Percentiles rank a stretch among this genome's conserved stretches.
These are phyloP conservation scores for Hydnomerulius pinastri DNA, from an alignment of 768 basidiomycete species.

Conservation along the genomic window DNA sequence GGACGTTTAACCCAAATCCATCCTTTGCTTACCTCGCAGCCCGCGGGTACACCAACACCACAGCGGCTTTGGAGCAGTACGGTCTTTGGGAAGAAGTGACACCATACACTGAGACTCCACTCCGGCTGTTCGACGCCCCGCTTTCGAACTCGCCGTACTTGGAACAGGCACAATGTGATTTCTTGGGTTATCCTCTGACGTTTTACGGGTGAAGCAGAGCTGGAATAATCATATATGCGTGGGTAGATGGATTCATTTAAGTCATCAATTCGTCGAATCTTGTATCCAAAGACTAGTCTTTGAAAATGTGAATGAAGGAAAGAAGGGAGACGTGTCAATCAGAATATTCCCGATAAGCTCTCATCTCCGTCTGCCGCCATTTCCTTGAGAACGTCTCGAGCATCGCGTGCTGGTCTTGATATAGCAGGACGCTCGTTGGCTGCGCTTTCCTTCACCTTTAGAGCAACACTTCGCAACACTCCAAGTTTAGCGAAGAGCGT, in stretches of 20 bases:
- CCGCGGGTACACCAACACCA: conserved; percentile 39
- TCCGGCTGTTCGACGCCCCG: conserved; percentile 3
- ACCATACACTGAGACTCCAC: not conserved
- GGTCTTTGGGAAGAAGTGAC: conserved; percentile 4
- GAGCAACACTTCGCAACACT: conserved; percentile 61
- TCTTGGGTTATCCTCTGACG: conserved; percentile 8
- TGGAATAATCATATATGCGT: not conserved
- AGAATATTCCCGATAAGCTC: conserved; percentile 29
- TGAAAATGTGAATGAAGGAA: not conserved
- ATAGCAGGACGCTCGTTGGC: conserved; percentile 71
- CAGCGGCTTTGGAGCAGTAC: not conserved
- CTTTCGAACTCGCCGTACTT: conserved; percentile 5
- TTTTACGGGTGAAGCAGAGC: not conserved
- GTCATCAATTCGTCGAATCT: not conserved
- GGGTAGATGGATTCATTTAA: not conserved
- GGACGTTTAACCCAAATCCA: conserved; percentile 51
- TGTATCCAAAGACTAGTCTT: not conserved
- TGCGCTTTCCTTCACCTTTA: conserved; percentile 71
- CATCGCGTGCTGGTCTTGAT: conserved; percentile 79
- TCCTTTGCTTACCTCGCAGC: conserved; percentile 40
- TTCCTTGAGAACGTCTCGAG: conserved; percentile 64
- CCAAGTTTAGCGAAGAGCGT: conserved; percentile 67
- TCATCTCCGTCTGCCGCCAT: conserved; percentile 29
- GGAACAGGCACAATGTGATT: conserved; percentile 8
- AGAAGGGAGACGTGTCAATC: not conserved